phyloP scores from a whole-genome alignment of 192 early-diverging fungal species.

The Coemansia nantahalensis region DNA sequence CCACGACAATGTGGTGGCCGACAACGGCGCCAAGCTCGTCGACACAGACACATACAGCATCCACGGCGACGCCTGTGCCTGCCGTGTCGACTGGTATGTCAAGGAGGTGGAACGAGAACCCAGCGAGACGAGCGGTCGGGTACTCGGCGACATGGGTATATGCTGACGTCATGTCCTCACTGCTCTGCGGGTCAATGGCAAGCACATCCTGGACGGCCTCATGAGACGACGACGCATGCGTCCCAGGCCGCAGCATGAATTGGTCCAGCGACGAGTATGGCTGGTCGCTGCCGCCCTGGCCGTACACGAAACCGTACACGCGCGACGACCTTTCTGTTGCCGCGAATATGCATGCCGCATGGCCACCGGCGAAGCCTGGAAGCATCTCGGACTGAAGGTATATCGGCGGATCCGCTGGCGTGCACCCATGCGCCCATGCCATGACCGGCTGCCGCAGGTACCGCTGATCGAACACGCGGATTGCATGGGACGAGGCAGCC shows the following conservation, averaged over 20 bases:
- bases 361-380: constrained; percentile 9
- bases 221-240: neutral
- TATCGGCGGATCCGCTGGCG: constrained; percentile 18
- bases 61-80: neutral
- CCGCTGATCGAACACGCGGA: constrained; percentile 45
- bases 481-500: constrained; percentile 31
- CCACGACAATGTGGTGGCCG: constrained; percentile 11
- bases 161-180: constrained; percentile 13
- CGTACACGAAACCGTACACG: constrained; percentile 22
- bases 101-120: constrained; percentile 7
- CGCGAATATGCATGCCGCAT: constrained; percentile 17
- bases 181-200: constrained; percentile 27
- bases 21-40: constrained; percentile 26
- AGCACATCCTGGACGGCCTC: constrained; percentile 23
- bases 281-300: constrained; percentile 15
- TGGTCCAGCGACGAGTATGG: constrained; percentile 36
- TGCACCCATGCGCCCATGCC: constrained; percentile 20
- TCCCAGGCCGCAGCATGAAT: constrained; percentile 16
- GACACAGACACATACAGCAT: constrained; percentile 19
- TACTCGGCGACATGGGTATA: constrained; percentile 13
- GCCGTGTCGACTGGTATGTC: neutral
- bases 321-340: constrained; percentile 19
- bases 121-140: constrained; percentile 17
- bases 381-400: constrained; percentile 17
- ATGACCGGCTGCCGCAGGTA: constrained; percentile 31